These are phyloP conservation scores for Sarcodon aspratus DNA, from an alignment of 768 basidiomycete species.

Conservation along the genomic window DNA sequence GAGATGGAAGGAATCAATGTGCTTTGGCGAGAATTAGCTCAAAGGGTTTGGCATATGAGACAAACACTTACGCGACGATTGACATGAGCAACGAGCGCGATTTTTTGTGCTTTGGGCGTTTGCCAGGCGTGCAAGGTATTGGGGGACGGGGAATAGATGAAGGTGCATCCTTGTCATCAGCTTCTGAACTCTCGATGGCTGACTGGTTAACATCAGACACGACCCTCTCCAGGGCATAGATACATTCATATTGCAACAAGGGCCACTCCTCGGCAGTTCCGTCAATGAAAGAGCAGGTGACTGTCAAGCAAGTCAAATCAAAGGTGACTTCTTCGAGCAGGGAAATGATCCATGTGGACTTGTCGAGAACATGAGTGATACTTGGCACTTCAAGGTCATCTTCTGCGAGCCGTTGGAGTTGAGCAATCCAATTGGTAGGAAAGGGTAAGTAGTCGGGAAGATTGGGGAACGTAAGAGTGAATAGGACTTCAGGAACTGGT, in stretches of 20 bases:
- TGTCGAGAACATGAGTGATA: constrained; percentile 47
- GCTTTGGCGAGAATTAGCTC: constrained; percentile 4
- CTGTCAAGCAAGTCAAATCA: constrained; percentile 35
- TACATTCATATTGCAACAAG: constrained; percentile 24
- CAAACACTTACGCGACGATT: constrained; percentile 41
- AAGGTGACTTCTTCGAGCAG: constrained; percentile 51
- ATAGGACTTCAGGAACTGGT: constrained; percentile 43
- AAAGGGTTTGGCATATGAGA: not conserved
- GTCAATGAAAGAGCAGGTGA: constrained; percentile 48
- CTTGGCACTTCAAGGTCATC: constrained; percentile 43
- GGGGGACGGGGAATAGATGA: not conserved
- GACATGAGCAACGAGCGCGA: constrained; percentile 63
- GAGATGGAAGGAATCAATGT: constrained; percentile 5
- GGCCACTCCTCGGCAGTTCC: constrained; percentile 39
- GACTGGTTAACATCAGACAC: constrained; percentile 40
- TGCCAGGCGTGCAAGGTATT: constrained; percentile 11
- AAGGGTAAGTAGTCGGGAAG: constrained; percentile 29
- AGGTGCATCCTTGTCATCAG: not conserved
- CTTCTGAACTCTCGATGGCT: constrained; percentile 22
- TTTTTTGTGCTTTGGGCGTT: constrained; percentile 46
- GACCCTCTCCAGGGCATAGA: constrained; percentile 37
- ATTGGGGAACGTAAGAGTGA: constrained; percentile 38
- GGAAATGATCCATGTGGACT: constrained; percentile 42
- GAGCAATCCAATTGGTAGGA: constrained; percentile 42
- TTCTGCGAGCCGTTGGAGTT: constrained; percentile 35